Evolutionary conservation across 768 basidiomycete genomes (phyloP).

Genomic region (Pulveroboletus sp.): DNA sequence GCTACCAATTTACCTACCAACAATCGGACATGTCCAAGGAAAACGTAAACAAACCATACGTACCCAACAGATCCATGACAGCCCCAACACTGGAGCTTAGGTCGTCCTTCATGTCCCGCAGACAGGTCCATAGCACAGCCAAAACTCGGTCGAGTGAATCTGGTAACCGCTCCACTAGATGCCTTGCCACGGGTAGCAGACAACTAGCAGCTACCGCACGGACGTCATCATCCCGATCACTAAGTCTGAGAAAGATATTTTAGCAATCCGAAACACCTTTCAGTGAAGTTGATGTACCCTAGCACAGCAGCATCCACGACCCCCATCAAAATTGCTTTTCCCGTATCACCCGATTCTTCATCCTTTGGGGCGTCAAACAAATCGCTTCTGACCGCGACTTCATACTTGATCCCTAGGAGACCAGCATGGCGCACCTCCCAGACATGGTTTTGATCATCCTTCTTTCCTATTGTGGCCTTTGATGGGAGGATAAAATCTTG

Average conservation of each 20-base stretch:
- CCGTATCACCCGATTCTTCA: conserved; percentile 36
- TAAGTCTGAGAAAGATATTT: conserved; percentile 51
- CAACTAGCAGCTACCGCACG: conserved; percentile 93
- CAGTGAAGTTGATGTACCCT: conserved; percentile 47
- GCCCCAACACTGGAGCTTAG: conserved; percentile 93
- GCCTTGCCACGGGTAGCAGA: conserved; percentile 78
- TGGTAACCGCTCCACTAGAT: conserved; percentile 71
- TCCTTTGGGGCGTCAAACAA: conserved; percentile 49
- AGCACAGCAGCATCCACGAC: conserved; percentile 89
- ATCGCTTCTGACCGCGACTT: conserved; percentile 90
- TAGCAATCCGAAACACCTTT: neutral
- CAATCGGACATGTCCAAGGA: conserved; percentile 4
- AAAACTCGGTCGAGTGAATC: conserved; percentile 70
- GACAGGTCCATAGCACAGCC: conserved; percentile 83
- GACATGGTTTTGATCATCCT: conserved; percentile 52
- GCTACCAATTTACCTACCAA: conserved; percentile 73
- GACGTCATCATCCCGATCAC: conserved; percentile 93
- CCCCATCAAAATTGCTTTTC: conserved; percentile 60
- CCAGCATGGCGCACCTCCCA: conserved; percentile 99
- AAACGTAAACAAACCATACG: conserved; percentile 13
- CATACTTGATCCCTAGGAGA: conserved; percentile 93
- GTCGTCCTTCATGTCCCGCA: conserved; percentile 93
- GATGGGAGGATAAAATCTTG: conserved; percentile 65
- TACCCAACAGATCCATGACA: conserved; percentile 96
- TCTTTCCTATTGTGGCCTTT: conserved; percentile 30